Conservation (phyloP, 1,139 yeast species). For the Waltiozyma sp. region DNA sequence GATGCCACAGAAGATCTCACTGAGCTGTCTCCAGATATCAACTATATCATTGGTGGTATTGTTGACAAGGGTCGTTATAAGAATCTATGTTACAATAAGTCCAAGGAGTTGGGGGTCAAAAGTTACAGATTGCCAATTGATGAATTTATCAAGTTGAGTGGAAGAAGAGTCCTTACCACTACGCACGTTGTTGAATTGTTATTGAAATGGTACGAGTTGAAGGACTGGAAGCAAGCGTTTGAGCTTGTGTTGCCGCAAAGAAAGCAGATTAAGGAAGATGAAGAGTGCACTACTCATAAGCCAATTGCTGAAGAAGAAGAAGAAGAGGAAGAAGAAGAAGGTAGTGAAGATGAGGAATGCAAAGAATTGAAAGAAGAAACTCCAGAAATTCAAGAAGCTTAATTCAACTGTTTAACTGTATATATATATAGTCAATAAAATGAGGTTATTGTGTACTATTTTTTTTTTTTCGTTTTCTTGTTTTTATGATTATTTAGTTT, state of each 20-base stretch:
- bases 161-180: slow-evolving; percentile 84
- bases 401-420: too few species aligned
- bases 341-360: slow-evolving; percentile 25
- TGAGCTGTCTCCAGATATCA: slow-evolving; percentile 50
- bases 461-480: too few species aligned
- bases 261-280: slow-evolving; percentile 27
- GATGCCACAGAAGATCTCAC: slow-evolving; percentile 67
- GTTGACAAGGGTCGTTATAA: slow-evolving; percentile 94
- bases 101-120: slow-evolving; percentile 54
- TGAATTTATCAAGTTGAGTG: slow-evolving; percentile 70
- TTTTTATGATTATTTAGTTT: too few species aligned
- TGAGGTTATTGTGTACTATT: too few species aligned
- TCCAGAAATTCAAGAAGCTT: neutral
- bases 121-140: slow-evolving; percentile 84
- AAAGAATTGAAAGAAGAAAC: neutral
- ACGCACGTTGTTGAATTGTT: slow-evolving; percentile 87
- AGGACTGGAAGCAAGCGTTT: slow-evolving; percentile 82
- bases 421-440: neutral
- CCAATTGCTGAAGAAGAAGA: slow-evolving; percentile 6
- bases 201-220: slow-evolving; percentile 66
- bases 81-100: slow-evolving; percentile 70
- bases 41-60: slow-evolving; percentile 89
- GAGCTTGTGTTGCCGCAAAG: slow-evolving; percentile 77
- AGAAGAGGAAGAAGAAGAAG: too few species aligned
- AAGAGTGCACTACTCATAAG: slow-evolving; percentile 21